Evolutionary conservation across 805 yeast species (phyloP), one percentile per base, ranked within the genome.

Genomic region (Candida ulmi): DNA sequence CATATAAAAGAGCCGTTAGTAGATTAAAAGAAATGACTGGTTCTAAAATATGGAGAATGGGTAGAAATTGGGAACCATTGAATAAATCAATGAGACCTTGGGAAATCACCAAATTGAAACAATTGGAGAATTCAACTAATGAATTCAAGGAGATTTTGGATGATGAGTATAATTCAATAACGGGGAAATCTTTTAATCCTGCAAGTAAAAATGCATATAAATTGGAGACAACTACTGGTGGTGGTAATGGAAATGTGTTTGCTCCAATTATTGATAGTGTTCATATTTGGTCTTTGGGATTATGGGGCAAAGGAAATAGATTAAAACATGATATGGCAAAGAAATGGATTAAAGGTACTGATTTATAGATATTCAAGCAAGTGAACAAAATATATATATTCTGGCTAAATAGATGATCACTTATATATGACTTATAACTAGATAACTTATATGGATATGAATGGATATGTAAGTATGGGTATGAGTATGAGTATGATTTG

Each of bases 201-300:
- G 44, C 44, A 8, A 37, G 25, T n/a, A 35, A 40, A n/a, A 40
- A 44, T 21, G 6, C 24, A 21, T 9, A n/a, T n/a, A n/a, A n/a
- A n/a, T n/a, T n/a, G n/a, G n/a, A n/a, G n/a, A n/a, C 9, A 9
- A 21, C 24, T 21, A 21, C 6, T 21, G 24, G 9, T 7, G 9
- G 6, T 7, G 24, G 24, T 21, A 21, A 6, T 7, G 9, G 9
- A 21, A 7, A 6, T 7, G 15, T 37, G 1, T 26, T 43, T 2
- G 68, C 77, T 3, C 79, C 80, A 1, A 46, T 46, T 13, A 68
- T 76, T 42, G 57, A 59, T 19, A 49, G 52, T 4, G 64, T 64
- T 35, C 85, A 80, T 54, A 76, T 81, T 50, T 81, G 88, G 88
- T 72, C 83, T n/a, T 55, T 80, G 65, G 85, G 83, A 1, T 43